A percentile compares a stretch with the other conserved stretches of the same genome.
phyloP scores from a whole-genome alignment of 2,329 filamentous ascomycete genomes.

The Aaosphaeria pasadenensis region DNA sequence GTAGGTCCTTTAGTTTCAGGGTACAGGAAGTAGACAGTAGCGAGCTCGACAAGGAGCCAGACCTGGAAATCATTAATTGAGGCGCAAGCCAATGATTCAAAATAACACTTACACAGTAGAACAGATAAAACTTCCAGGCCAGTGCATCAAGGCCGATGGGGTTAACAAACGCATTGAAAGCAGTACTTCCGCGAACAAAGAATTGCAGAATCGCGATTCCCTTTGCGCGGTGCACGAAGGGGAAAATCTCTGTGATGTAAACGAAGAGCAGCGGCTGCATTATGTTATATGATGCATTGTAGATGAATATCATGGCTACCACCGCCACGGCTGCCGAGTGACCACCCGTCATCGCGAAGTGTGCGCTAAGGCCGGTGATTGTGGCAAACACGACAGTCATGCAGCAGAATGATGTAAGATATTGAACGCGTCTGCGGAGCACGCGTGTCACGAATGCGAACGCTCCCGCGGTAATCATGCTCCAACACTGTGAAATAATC shows the following conservation, averaged over 20 bases:
- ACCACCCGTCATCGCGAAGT: slow-evolving; percentile 7
- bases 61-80: too few relatives aligned
- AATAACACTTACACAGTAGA: too few relatives aligned
- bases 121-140: not conserved
- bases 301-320: slow-evolving; percentile 16
- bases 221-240: not conserved
- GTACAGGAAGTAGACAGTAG: too few relatives aligned
- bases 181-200: not conserved
- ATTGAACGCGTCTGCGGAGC: slow-evolving; percentile 43
- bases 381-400: slow-evolving; percentile 46
- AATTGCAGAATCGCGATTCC: not conserved
- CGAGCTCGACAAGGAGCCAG: too few relatives aligned
- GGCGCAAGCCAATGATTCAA: too few relatives aligned
- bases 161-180: not conserved
- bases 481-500: slow-evolving; percentile 34
- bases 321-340: slow-evolving; percentile 11
- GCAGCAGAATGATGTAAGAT: slow-evolving; percentile 39
- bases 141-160: not conserved
- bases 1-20: too few relatives aligned
- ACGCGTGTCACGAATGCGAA: slow-evolving; percentile 43
- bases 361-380: slow-evolving; percentile 40
- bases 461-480: slow-evolving; percentile 30
- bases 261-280: slow-evolving; percentile 18
- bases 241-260: not conserved
- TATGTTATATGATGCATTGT: slow-evolving; percentile 22